Evolutionary conservation across 768 basidiomycete species (phyloP).

Genomic region (Xerocomellus chrysenteron): DNA sequence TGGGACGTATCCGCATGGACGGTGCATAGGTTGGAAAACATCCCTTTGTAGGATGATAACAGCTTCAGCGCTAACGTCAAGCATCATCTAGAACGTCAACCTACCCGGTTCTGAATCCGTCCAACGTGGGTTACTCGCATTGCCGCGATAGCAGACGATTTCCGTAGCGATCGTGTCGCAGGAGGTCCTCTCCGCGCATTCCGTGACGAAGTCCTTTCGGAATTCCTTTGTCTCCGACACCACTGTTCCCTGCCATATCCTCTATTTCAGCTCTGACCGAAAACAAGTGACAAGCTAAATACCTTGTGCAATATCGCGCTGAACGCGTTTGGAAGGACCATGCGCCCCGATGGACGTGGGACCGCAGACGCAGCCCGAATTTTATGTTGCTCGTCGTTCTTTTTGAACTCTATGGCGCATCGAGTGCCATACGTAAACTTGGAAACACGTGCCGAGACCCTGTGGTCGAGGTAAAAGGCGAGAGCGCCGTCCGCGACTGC

Average conservation of each 20-base stretch:
- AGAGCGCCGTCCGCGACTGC: constrained; percentile 48
- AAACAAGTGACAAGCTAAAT: not conserved
- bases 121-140: constrained; percentile 26
- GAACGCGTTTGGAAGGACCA: constrained; percentile 33
- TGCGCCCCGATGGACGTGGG: constrained; percentile 34
- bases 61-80: not conserved
- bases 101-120: constrained; percentile 31
- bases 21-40: constrained; percentile 26
- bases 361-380: constrained; percentile 26
- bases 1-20: constrained; percentile 29
- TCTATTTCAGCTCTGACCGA: not conserved
- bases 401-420: constrained; percentile 31
- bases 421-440: constrained; percentile 41
- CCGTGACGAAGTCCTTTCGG: constrained; percentile 33
- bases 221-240: constrained; percentile 34
- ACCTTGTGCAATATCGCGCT: constrained; percentile 33
- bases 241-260: constrained; percentile 20
- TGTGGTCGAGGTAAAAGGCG: constrained; percentile 44
- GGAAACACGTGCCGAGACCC: constrained; percentile 39
- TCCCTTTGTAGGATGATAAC: constrained; percentile 15
- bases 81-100: not conserved
- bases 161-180: constrained; percentile 33
- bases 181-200: constrained; percentile 27
- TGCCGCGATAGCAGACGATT: constrained; percentile 31
- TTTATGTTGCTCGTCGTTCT: constrained; percentile 29